Conservation (phyloP, 805 yeast genomes). For the Candida koratica region DNA sequence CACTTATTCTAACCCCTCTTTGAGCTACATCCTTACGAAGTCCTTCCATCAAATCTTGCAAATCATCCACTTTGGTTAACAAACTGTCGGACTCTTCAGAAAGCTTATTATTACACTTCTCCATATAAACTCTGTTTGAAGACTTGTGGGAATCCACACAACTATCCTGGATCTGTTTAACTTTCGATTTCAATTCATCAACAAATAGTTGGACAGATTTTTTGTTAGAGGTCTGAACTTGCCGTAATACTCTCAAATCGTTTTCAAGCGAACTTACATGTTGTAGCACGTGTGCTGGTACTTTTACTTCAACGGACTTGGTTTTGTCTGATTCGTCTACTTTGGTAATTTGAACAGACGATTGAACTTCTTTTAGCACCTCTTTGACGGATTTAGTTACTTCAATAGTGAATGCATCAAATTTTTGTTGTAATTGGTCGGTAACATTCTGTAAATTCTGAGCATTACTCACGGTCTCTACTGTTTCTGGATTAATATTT, state of each 20-base stretch:
- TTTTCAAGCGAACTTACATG: constrained; percentile 29
- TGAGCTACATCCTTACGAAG: constrained; percentile 87
- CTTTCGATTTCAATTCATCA: constrained; percentile 38
- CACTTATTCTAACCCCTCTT: constrained; percentile 79
- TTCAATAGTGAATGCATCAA: constrained; percentile 8
- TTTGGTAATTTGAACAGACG: constrained; percentile 1
- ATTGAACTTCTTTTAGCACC: constrained; percentile 6
- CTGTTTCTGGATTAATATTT: not conserved
- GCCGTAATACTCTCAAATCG: constrained; percentile 58
- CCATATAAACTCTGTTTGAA: constrained; percentile 60
- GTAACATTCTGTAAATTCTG: constrained; percentile 9
- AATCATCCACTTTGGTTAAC: constrained; percentile 78
- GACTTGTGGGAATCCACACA: constrained; percentile 37
- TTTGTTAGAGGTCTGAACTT: constrained; percentile 47
- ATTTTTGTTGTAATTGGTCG: constrained; percentile 7
- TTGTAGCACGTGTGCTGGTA: constrained; percentile 2
- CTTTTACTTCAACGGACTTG: not conserved
- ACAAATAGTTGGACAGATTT: constrained; percentile 41
- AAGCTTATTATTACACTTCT: constrained; percentile 64
- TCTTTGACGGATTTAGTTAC: constrained; percentile 10
- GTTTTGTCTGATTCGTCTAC: not conserved
- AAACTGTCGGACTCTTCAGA: constrained; percentile 73
- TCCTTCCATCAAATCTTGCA: constrained; percentile 88
- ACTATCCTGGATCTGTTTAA: constrained; percentile 49
- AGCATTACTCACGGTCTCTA: not conserved